Conservation (phyloP, 2,329 filamentous ascomycete genomes). For the Kalmusia sp. region DNA sequence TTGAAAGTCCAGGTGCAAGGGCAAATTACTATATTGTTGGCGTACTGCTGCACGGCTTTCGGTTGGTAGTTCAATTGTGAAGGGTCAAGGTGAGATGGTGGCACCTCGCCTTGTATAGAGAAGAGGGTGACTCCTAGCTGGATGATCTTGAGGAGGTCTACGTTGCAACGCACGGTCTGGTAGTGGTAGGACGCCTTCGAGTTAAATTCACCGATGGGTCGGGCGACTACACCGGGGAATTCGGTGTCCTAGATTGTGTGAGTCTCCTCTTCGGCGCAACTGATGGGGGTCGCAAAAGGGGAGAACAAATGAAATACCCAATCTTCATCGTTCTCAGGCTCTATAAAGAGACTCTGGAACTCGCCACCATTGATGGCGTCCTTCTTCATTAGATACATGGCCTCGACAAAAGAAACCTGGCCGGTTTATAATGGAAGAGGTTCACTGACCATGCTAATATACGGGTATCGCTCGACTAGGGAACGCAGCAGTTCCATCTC, state of each 20-base stretch:
- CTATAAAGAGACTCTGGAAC: conserved; percentile 1
- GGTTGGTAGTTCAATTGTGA: conserved; percentile 50
- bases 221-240: conserved; percentile 95
- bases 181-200: conserved; percentile 99
- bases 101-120: conserved; percentile 86
- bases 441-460: conserved; percentile 89
- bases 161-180: conserved; percentile 95
- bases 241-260: conserved; percentile 78
- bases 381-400: conserved; percentile 16
- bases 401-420: conserved; percentile 10
- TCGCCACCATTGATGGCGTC: conserved; percentile 5
- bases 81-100: conserved; percentile 69
- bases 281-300: background rate
- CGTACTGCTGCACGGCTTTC: conserved; percentile 58
- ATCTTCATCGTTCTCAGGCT: conserved; percentile 2
- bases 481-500: conserved; percentile 87
- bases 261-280: conserved; percentile 13
- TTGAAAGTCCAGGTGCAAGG: conserved; percentile 99
- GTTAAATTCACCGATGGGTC: conserved; percentile 92
- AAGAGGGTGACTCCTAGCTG: conserved; percentile 96
- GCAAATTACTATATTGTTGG: conserved; percentile 65
- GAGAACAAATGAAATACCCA: conserved; percentile 13
- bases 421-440: conserved; percentile 15
- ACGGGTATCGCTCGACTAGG: conserved; percentile 88
- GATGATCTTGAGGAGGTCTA: conserved; percentile 96